These are phyloP conservation scores for Cladophialophora chaetospira DNA, from an alignment of 2,329 filamentous ascomycete genomes.

Conservation along the genomic window DNA sequence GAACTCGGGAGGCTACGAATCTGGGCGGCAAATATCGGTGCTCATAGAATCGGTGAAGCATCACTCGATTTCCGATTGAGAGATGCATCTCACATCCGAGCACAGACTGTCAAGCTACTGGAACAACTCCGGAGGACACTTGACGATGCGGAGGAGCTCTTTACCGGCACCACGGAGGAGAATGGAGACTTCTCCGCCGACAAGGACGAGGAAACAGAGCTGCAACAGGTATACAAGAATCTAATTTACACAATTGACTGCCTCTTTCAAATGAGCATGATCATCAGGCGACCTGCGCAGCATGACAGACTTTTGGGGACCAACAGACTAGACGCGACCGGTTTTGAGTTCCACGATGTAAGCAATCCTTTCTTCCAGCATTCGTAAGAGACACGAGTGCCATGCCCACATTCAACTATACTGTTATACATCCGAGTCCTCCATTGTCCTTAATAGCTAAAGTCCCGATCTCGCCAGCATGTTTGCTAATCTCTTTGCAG, in stretches of 20 bases:
- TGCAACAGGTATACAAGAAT: conserved; percentile 28
- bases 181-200: background rate
- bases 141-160: conserved; percentile 23
- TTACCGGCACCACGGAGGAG: background rate
- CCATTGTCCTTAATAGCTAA: no score
- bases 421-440: no score
- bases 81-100: conserved; percentile 33
- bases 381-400: background rate
- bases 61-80: conserved; percentile 39
- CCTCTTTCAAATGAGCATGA: conserved; percentile 42
- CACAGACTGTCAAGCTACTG: conserved; percentile 24
- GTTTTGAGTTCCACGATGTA: conserved; percentile 35
- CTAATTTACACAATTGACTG: conserved; percentile 36
- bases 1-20: conserved; percentile 20
- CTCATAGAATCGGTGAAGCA: conserved; percentile 34
- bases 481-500: background rate
- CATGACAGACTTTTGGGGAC: conserved; percentile 39
- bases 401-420: no score
- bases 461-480: no score
- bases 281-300: conserved; percentile 42
- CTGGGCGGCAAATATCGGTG: conserved; percentile 40
- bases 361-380: background rate
- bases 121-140: conserved; percentile 23
- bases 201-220: conserved; percentile 21
- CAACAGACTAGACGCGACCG: conserved; percentile 26